Conservation (phyloP, 1,284 basidiomycete species). For the Puccinia brachypodii region DNA sequence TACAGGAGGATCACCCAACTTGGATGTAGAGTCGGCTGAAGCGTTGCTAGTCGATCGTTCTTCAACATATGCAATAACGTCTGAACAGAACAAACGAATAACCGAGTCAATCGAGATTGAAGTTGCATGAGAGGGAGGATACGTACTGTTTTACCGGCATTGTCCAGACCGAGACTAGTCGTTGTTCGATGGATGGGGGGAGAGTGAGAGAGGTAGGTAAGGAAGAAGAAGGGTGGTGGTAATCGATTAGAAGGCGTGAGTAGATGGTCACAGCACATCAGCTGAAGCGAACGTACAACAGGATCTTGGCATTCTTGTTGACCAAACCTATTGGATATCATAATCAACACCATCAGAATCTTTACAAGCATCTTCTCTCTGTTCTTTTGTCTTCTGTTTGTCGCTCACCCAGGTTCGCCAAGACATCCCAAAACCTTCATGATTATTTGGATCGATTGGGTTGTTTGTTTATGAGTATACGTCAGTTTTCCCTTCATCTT, state of each 20-base stretch:
- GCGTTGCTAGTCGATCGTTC: slow-evolving; percentile 94
- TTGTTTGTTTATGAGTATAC: background rate
- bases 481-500: too few species aligned
- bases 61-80: slow-evolving; percentile 99
- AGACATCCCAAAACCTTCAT: slow-evolving; percentile 65
- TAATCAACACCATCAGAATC: background rate
- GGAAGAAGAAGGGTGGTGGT: background rate
- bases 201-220: background rate
- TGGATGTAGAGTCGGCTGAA: slow-evolving; percentile 99
- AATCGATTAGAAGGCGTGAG: background rate
- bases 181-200: background rate
- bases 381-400: background rate
- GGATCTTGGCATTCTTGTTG: slow-evolving; percentile 99
- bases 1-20: slow-evolving; percentile 66
- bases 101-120: background rate
- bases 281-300: slow-evolving; percentile 88
- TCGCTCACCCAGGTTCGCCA: slow-evolving; percentile 77
- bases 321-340: slow-evolving; percentile 68
- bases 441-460: background rate
- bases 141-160: slow-evolving; percentile 96
- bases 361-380: background rate
- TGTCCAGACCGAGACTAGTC: slow-evolving; percentile 69
- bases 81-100: slow-evolving; percentile 61
- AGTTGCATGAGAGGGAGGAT: background rate
- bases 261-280: background rate